Evolutionary conservation across 2,329 filamentous ascomycete species (phyloP), one percentile per base, ranked within the genome.

Genomic region (Trichophyton simii): DNA sequence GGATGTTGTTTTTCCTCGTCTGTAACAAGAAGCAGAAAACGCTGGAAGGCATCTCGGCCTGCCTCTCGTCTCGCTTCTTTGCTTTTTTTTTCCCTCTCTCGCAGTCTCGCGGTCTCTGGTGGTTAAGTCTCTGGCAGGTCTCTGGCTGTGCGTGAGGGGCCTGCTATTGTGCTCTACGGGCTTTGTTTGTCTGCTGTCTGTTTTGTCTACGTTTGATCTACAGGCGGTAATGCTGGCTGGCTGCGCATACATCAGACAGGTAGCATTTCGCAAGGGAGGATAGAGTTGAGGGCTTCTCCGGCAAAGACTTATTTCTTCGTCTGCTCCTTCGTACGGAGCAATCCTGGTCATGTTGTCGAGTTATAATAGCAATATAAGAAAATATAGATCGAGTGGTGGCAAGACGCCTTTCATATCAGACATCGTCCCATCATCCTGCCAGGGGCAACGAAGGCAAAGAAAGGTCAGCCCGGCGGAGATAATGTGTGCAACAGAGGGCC

Each of bases 381-480:
- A 11, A 38, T 38, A 38, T 38, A 38, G 34, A 38, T 38, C 34
- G 11, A 55, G 52, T 20, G 25, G 52, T 55, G 52, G 52, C 52
- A 36, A 20, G 11, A 54, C 0, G 34, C 34, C 41, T n/a, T 13
- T 44, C 41, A n/a, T 44, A 18, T n/a, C 41, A 44, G 3, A 8
- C 34, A 38, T 3, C 34, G 13, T 38, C 9, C 34, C 11, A 18
- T 7, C 28, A 38, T 38, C 34, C 34, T 31, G 48, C 28, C 48
- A 54, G 48, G 48, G 48, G 48, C 48, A 38, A 38, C 34, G 34
- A 38, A 18, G 41, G n/a, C 41, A 44, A 44, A n/a, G n/a, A 44
- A 44, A n/a, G n/a, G 41, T 55, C 52, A 55, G 52, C 52, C 52
- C 52, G 52, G 34, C 52, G 52, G 52, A 55, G 52, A 38, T 34